Evolutionary conservation across 306 rosid species (phyloP).

Genomic region (Argentina anserina): DNA sequence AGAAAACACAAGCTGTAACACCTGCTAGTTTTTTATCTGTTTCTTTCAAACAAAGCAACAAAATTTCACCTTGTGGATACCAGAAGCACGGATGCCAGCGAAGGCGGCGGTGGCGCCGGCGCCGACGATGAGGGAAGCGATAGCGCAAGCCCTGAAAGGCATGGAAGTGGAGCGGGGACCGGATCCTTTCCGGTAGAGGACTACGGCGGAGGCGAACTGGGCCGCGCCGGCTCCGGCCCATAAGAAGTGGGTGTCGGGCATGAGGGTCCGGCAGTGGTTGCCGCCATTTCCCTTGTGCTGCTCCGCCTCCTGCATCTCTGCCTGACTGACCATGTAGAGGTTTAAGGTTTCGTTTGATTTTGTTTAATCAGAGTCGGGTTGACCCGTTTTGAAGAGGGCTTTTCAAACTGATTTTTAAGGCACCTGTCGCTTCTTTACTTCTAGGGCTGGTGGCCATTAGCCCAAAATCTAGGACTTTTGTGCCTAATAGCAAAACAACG

Average conservation of each 20-base stretch:
- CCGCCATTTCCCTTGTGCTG: constrained; percentile 24
- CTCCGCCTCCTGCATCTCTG: constrained; percentile 19
- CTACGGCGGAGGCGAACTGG: constrained; percentile 63
- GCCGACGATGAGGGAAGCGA: constrained; percentile 84
- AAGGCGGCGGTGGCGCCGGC: constrained; percentile 59
- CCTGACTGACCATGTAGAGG: not conserved
- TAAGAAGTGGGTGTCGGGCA: constrained; percentile 34
- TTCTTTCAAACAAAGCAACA: not conserved
- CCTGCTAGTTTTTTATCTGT: not conserved
- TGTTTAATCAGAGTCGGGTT: not conserved
- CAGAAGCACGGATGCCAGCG: constrained; percentile 47
- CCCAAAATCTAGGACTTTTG: no score
- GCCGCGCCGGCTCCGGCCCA: constrained; percentile 66
- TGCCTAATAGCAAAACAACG: no score
- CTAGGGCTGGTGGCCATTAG: no score
- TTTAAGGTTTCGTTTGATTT: not conserved
- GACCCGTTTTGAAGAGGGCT: no score
- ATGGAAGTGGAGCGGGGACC: constrained; percentile 50
- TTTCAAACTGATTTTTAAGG: no score
- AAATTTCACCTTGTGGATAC: constrained; percentile 51
- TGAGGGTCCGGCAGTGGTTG: constrained; percentile 9
- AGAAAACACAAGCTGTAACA: not conserved
- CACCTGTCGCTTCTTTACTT: no score
- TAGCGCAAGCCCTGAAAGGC: constrained; percentile 76
- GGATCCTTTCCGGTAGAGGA: constrained; percentile 38